These are phyloP conservation scores for Mycena sp. DNA, from an alignment of 1,284 basidiomycete species.

Conservation along the genomic window DNA sequence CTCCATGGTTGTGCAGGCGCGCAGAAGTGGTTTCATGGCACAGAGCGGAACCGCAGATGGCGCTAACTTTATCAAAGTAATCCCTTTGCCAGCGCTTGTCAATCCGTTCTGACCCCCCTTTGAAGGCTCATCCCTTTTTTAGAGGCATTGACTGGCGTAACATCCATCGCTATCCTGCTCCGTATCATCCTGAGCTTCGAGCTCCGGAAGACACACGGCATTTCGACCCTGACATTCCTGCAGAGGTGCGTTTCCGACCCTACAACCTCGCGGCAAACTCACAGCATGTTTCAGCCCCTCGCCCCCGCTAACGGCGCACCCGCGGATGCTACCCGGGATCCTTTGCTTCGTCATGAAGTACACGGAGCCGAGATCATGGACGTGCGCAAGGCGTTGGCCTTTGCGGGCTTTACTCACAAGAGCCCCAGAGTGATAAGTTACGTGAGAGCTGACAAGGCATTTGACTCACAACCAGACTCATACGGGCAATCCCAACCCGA, in stretches of 20 bases:
- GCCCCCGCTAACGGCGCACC: conserved; percentile 89
- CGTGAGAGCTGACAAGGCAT: conserved; percentile 75
- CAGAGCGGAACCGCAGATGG: conserved; percentile 68
- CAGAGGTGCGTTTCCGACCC: conserved; percentile 70
- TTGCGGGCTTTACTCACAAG: conserved; percentile 91
- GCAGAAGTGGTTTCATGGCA: conserved; percentile 78
- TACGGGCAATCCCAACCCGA: conserved; percentile 54
- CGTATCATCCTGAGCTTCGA: conserved; percentile 86
- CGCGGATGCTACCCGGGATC: conserved; percentile 87
- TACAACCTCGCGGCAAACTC: conserved; percentile 35
- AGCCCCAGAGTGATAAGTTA: conserved; percentile 82
- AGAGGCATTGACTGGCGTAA: conserved; percentile 85
- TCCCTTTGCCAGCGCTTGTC: too few relatives aligned
- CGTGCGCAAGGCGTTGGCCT: conserved; percentile 90
- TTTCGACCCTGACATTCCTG: conserved; percentile 92
- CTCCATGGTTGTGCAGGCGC: conserved; percentile 76
- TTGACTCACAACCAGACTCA: conserved; percentile 63
- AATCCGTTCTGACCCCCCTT: conserved; percentile 31
- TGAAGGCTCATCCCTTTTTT: conserved; percentile 88
- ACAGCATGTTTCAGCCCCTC: conserved; percentile 72
- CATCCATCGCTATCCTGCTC: conserved; percentile 83
- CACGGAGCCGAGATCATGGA: conserved; percentile 89
- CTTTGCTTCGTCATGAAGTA: conserved; percentile 83
- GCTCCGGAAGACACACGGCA: conserved; percentile 88
- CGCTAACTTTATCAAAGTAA: conserved; percentile 86